Evolutionary conservation across 2,329 filamentous ascomycete genomes (phyloP), one percentile per base, ranked within the genome.

Genomic region (Ceratocystis huliohia): DNA sequence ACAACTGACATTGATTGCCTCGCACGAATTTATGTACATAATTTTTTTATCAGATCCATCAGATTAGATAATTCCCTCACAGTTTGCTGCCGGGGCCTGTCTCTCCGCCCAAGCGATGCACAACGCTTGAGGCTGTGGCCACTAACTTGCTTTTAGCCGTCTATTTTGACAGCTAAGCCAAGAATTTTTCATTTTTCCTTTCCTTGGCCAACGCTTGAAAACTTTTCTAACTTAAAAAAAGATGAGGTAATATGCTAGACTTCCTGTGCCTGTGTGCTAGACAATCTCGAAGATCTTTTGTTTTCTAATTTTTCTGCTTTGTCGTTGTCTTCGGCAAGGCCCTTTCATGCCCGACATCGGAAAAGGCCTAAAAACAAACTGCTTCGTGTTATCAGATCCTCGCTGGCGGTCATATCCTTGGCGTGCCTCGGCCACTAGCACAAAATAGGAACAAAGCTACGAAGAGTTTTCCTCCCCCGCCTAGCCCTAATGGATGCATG

Each of bases 11-110:
- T 30, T 15, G 56, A 59, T 30, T 15, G 56, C 56, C 3, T n/a
- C 7, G 15, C 48, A 53, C 17, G 48, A 53, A 53, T 28, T 37
- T 13, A 41, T 15, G 5, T 0, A 41, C 37, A 13, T 15, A 17
- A 61, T 61, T n/a, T 69, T 73, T 78, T 81, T 81, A 81, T 81
- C 79, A 79, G 80, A 82, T 81, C 74, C 56, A 59, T 37, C 56
- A 59, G 56, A 81, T 80, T 78, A 78, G 79, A 80, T 81, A 78
- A 76, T 74, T 75, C 74, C 74, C 76, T 76, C 76, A 66, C 53
- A 64, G 13, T 57, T 25, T 13, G 15, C 13, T 44, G n/a, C 17
- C 10, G n/a, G 28, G 46, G 46, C 5, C 46, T 25, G 10, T 22
- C n/a, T 8, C 15, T 25, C 1, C n/a, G 5, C 5, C 17, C 15